Conservation (phyloP, 2,329 filamentous ascomycete species). For the Tolypocladium cylindrosporum region DNA sequence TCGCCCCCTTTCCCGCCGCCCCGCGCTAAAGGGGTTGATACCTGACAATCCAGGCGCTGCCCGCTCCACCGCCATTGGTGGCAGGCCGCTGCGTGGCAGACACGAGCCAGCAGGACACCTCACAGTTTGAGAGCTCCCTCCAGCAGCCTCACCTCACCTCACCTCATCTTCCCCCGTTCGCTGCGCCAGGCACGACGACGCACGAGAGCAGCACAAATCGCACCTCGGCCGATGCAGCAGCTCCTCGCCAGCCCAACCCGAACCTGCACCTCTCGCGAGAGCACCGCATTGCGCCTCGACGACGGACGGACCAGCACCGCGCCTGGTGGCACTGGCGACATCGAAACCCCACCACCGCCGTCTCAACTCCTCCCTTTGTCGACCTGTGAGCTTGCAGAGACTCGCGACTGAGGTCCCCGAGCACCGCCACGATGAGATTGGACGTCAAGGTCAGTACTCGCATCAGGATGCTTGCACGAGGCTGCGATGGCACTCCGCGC, state of each 20-base stretch:
- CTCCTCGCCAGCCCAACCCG: neutral
- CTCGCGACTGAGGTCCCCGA: neutral
- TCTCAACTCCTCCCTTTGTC: neutral
- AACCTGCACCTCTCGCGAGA: neutral
- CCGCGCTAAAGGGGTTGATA: conserved; percentile 3
- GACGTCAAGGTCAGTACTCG: conserved; percentile 28
- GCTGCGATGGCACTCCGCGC: neutral
- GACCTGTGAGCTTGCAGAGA: neutral
- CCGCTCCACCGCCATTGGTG: neutral
- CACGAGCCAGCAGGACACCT: neutral
- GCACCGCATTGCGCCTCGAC: neutral
- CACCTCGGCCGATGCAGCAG: neutral
- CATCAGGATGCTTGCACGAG: neutral
- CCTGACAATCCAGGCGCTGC: conserved; percentile 8
- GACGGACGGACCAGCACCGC: neutral
- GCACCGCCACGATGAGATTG: conserved; percentile 26
- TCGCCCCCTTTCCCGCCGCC: neutral
- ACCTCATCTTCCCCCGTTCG: neutral
- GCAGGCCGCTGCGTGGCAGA: neutral
- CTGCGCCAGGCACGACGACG: neutral
- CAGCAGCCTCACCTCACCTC: neutral
- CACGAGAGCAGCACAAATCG: neutral
- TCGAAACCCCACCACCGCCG: conserved; percentile 1
- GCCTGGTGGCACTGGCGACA: neutral
- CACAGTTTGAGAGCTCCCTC: neutral